Conservation (phyloP, 768 basidiomycete species). For the Mrakia frigida region DNA sequence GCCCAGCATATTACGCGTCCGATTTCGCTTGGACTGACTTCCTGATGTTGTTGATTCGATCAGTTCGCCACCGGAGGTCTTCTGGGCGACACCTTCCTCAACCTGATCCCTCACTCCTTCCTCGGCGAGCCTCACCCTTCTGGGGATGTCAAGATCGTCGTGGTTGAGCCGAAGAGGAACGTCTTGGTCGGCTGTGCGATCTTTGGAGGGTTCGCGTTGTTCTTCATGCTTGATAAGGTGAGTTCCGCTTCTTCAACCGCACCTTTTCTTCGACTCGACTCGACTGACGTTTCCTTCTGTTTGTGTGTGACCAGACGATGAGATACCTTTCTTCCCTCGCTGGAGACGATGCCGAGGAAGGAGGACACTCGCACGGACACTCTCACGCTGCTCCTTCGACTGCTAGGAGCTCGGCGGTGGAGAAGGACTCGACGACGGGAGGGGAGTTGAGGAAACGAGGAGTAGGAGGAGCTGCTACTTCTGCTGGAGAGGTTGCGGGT, state of each 20-base stretch:
- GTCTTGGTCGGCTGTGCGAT: conserved; percentile 79
- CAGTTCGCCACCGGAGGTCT: conserved; percentile 73
- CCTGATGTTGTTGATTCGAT: conserved; percentile 86
- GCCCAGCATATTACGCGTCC: too few relatives aligned
- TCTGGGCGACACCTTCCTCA: conserved; percentile 86
- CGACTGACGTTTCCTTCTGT: neutral
- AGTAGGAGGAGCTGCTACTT: neutral
- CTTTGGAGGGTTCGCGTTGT: conserved; percentile 78
- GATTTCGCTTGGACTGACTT: conserved; percentile 48
- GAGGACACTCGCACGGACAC: conserved; percentile 51
- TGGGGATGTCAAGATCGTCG: conserved; percentile 64
- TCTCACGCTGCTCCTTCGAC: conserved; percentile 51
- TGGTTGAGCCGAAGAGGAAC: conserved; percentile 87
- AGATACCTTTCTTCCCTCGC: conserved; percentile 37
- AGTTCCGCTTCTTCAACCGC: conserved; percentile 55
- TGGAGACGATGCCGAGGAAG: conserved; percentile 47
- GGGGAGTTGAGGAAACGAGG: conserved; percentile 17
- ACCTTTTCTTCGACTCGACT: neutral
- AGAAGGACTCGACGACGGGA: neutral
- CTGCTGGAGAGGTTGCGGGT: conserved; percentile 30
- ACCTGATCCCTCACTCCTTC: conserved; percentile 85
- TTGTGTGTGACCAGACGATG: neutral
- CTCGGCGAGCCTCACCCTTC: conserved; percentile 68
- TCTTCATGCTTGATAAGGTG: conserved; percentile 85
- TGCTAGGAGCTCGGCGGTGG: conserved; percentile 35